Base-by-base conservation (phyloP, 2,329 filamentous ascomycete genomes). In the Pseudopyricularia javanii region DNA sequence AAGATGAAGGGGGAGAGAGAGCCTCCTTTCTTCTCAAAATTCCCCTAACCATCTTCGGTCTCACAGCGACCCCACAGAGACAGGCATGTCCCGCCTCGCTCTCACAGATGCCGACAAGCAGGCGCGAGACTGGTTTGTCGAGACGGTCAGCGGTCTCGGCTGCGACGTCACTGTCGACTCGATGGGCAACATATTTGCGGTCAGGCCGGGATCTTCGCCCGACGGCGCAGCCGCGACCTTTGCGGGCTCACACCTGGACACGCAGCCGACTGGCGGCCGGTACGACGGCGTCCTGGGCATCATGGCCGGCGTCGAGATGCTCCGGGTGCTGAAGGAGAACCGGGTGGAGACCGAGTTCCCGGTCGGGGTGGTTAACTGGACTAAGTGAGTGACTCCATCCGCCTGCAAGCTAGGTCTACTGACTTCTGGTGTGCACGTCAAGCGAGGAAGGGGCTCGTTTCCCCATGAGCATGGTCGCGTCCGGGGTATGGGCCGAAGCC, bases 371-470 rank as follows among this genome's bases (percentile, higher is more conserved):
- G 80, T 91, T 2, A 88, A 90, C 61, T 88, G 84, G 85, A 90
- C 85, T 2, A 88, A 88, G 75, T 79, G 60, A 55, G 67, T 54
- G 7, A 7, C 9, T n/a, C n/a, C 24, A 14, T 14, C 28, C 5
- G 7, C 9, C 28, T 3, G 9, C 4, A 7, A 26, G 11, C 26
- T 9, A 50, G 48, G 5, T 12, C 1, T 20, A n/a, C 17, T 11
- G 12, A n/a, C 43, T 50, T 17, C 52, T 37, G 4, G 3, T 8
- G n/a, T 15, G 54, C 26, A 24, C 20, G 12, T 45, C 20, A 20
- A 85, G 82, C 61, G 88, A 93, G 69, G 88, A 93, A 68, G 87
- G 87, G 3, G 87, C 87, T 1, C 78, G 87, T 0, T 91, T 91
- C 57, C 86, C 87, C 0, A 81, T 82, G 52, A 85, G 80, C 30